phyloP scores from a whole-genome alignment of 257 asterid species.

The Plantago major region DNA sequence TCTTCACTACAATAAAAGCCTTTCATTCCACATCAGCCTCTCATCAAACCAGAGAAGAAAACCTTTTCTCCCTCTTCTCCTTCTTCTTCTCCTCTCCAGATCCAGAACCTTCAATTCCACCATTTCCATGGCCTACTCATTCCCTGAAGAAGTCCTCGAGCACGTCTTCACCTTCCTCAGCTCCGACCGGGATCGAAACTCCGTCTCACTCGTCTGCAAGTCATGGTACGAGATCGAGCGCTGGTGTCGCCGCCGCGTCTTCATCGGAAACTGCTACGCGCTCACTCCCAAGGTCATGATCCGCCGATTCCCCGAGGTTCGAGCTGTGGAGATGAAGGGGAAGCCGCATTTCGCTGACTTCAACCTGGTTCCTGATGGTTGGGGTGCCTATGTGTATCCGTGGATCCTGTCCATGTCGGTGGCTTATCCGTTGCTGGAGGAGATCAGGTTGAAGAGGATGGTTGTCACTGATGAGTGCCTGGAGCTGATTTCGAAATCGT shows the following conservation, averaged over 20 bases:
- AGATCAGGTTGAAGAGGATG: conserved; percentile 84
- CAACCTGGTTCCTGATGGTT: conserved; percentile 83
- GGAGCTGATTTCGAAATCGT: conserved; percentile 75
- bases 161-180: conserved; percentile 66
- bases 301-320: conserved; percentile 75
- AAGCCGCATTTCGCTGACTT: conserved; percentile 97
- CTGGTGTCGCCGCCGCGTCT: conserved; percentile 72
- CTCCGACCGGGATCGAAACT: conserved; percentile 69
- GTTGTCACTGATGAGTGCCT: conserved; percentile 72
- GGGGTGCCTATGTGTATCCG: conserved; percentile 77
- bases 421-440: conserved; percentile 79
- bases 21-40: conserved; percentile 27
- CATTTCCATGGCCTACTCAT: conserved; percentile 67
- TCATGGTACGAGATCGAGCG: conserved; percentile 95
- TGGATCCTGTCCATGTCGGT: conserved; percentile 68
- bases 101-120: conserved; percentile 35
- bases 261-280: conserved; percentile 84
- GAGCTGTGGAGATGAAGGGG: conserved; percentile 74
- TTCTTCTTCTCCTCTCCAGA: conserved; percentile 20
- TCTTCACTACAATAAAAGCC: conserved; percentile 48
- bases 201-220: conserved; percentile 79
- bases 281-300: conserved; percentile 63
- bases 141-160: conserved; percentile 88
- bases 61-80: conserved; percentile 16
- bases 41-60: background rate